A percentile compares a stretch with the other conserved stretches of the same genome.
phyloP scores from a whole-genome alignment of 2,329 filamentous ascomycete species.

The Penicillium sp. region DNA sequence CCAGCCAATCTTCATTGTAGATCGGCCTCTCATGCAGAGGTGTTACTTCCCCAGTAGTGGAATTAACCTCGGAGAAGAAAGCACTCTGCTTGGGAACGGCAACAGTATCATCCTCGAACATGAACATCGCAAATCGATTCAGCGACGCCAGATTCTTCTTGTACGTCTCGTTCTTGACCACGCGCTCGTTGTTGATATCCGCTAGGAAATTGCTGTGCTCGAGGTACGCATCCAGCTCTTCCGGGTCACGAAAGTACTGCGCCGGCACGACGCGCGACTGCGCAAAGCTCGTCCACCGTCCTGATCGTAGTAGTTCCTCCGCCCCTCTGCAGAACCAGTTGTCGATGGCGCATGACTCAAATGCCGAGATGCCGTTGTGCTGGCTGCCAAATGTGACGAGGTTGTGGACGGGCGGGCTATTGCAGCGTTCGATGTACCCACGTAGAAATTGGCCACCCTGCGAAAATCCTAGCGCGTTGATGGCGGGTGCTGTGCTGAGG shows the following conservation, averaged over 20 bases:
- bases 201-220: conserved; percentile 78
- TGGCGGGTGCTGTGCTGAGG: conserved; percentile 67
- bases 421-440: conserved; percentile 81
- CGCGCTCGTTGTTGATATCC: conserved; percentile 90
- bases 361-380: conserved; percentile 83
- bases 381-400: conserved; percentile 83
- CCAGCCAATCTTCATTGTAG: conserved; percentile 90
- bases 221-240: conserved; percentile 64
- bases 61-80: conserved; percentile 84
- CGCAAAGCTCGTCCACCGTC: conserved; percentile 70
- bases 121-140: conserved; percentile 74
- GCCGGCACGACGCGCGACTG: conserved; percentile 78
- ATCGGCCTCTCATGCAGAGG: conserved; percentile 60
- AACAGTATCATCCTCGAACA: conserved; percentile 78
- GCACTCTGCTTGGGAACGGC: conserved; percentile 82
- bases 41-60: conserved; percentile 53
- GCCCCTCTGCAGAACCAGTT: conserved; percentile 78
- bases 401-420: conserved; percentile 61
- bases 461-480: conserved; percentile 89
- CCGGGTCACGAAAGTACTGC: conserved; percentile 78
- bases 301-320: conserved; percentile 65
- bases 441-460: conserved; percentile 96
- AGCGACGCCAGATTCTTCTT: conserved; percentile 59
- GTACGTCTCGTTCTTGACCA: conserved; percentile 64
- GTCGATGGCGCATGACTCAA: conserved; percentile 59